A percentile compares a stretch with the other conserved stretches of the same genome.
Conservation (phyloP, 805 yeast species). For the Kazachstania africana region DNA sequence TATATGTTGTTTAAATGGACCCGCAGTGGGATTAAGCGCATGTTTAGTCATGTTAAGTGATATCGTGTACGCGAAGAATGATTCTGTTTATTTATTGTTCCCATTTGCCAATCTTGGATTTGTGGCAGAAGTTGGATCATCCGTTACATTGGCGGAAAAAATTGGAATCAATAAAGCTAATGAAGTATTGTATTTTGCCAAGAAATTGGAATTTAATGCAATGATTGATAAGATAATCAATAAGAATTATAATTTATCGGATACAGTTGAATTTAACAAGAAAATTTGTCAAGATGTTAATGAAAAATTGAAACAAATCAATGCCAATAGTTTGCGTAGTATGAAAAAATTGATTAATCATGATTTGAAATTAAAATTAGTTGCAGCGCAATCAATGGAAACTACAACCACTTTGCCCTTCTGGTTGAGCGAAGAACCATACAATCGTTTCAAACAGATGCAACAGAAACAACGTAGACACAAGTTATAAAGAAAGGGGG, state of each 20-base stretch:
- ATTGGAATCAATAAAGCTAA: slow-evolving; percentile 64
- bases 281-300: slow-evolving; percentile 31
- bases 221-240: slow-evolving; percentile 53
- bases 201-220: slow-evolving; percentile 47
- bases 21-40: slow-evolving; percentile 69
- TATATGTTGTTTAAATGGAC: slow-evolving; percentile 72
- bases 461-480: slow-evolving; percentile 9
- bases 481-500: slow-evolving; percentile 4
- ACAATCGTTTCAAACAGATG: slow-evolving; percentile 11
- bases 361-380: slow-evolving; percentile 2
- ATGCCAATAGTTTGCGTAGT: slow-evolving; percentile 30
- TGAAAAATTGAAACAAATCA: slow-evolving; percentile 20
- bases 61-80: slow-evolving; percentile 54
- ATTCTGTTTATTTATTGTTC: slow-evolving; percentile 44
- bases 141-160: slow-evolving; percentile 54
- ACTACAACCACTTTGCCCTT: slow-evolving; percentile 16
- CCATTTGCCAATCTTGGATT: slow-evolving; percentile 79
- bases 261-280: slow-evolving; percentile 36
- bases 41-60: slow-evolving; percentile 65
- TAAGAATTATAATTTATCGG: slow-evolving; percentile 35
- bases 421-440: slow-evolving; percentile 19
- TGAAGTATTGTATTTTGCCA: slow-evolving; percentile 61
- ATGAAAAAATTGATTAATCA: slow-evolving; percentile 26
- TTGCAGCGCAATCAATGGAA: slow-evolving; percentile 12
- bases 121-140: slow-evolving; percentile 69